phyloP scores from a whole-genome alignment of 2,329 filamentous ascomycete species.

The Thielaviopsis euricoi region DNA sequence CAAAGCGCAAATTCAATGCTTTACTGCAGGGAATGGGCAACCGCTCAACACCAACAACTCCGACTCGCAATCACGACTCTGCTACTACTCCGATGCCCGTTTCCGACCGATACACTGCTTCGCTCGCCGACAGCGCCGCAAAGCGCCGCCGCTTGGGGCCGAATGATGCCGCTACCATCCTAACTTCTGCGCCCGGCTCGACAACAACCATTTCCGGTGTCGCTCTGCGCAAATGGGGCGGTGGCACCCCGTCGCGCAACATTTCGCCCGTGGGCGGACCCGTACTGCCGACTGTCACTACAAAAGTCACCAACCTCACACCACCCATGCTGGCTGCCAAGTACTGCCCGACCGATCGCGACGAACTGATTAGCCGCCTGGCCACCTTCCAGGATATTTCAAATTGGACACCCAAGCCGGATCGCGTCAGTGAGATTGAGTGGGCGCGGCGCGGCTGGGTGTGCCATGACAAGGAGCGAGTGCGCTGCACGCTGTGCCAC shows the following conservation, averaged over 20 bases:
- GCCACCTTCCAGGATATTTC: conserved; percentile 84
- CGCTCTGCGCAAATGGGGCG: conserved; percentile 25
- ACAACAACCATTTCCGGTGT: conserved; percentile 22
- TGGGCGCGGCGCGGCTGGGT: conserved; percentile 93
- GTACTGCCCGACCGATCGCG: conserved; percentile 75
- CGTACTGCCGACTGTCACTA: background rate
- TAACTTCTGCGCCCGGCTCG: conserved; percentile 14
- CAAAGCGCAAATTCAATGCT: conserved; percentile 71
- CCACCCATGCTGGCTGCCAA: conserved; percentile 31
- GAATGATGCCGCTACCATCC: conserved; percentile 23
- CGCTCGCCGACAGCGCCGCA: conserved; percentile 13
- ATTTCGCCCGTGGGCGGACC: background rate
- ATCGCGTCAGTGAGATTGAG: conserved; percentile 70
- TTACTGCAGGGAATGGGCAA: conserved; percentile 50
- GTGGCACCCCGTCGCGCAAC: conserved; percentile 5
- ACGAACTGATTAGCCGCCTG: conserved; percentile 63
- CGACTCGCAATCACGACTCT: conserved; percentile 15
- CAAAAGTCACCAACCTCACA: conserved; percentile 14
- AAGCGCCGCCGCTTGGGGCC: conserved; percentile 37
- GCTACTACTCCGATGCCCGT: conserved; percentile 12
- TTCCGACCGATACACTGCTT: background rate
- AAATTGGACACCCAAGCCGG: conserved; percentile 84
- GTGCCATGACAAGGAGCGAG: conserved; percentile 67
- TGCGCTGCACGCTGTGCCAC: conserved; percentile 72
- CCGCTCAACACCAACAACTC: conserved; percentile 10